phyloP scores from a whole-genome alignment of 352 stramenopile species.

The Pythium utonaiense region DNA sequence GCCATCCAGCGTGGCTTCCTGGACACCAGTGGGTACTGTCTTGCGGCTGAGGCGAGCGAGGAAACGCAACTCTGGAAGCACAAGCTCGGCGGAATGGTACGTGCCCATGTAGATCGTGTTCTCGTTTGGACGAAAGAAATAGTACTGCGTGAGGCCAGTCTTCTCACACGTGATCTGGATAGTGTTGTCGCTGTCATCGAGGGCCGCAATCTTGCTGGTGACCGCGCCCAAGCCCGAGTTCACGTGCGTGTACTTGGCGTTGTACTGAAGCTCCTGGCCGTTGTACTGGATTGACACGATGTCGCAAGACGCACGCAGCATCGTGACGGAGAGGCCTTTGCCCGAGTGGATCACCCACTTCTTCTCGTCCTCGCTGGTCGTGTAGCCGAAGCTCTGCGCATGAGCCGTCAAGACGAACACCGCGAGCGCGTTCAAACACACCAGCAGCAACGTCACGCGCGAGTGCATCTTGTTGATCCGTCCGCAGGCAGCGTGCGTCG shows the following conservation, averaged over 20 bases:
- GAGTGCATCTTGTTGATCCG: not conserved
- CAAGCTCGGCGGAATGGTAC: slow-evolving; percentile 32
- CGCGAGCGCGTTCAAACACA: not conserved
- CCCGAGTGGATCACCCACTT: slow-evolving; percentile 38
- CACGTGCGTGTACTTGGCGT: slow-evolving; percentile 35
- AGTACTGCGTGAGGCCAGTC: slow-evolving; percentile 43
- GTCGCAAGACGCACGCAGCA: slow-evolving; percentile 38
- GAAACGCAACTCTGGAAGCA: slow-evolving; percentile 43
- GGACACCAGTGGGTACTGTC: slow-evolving; percentile 35
- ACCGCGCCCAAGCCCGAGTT: slow-evolving; percentile 38
- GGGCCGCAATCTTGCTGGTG: slow-evolving; percentile 28
- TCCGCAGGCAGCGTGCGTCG: too few species aligned
- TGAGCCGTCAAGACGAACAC: not conserved
- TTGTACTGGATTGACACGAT: slow-evolving; percentile 49
- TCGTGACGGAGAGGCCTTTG: slow-evolving; percentile 28
- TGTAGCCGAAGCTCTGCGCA: slow-evolving; percentile 29
- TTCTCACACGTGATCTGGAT: slow-evolving; percentile 40
- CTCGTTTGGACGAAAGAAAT: slow-evolving; percentile 48
- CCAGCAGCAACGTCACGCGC: not conserved
- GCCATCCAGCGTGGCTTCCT: slow-evolving; percentile 32
- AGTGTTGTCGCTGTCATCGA: slow-evolving; percentile 36
- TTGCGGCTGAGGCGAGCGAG: slow-evolving; percentile 33
- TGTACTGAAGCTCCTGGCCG: slow-evolving; percentile 41
- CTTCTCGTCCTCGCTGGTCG: slow-evolving; percentile 16
- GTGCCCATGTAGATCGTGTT: slow-evolving; percentile 58